Evolutionary conservation across 176 grass and related monocot genomes (phyloP).

Genomic region (Oryza glumipatula): DNA sequence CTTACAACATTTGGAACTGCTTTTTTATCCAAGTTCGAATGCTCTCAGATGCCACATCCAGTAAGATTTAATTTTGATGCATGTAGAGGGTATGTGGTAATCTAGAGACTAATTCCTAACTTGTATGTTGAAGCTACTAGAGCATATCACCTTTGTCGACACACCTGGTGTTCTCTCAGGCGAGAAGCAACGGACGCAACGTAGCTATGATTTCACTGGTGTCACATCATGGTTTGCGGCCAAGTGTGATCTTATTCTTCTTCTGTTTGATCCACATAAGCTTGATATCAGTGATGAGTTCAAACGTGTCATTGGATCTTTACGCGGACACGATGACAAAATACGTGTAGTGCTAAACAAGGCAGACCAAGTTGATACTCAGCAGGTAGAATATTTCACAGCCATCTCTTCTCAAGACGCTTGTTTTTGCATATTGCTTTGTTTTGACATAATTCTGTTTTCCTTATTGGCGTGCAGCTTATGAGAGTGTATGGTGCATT

Average conservation of each 20-base stretch:
- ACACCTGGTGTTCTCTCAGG: slow-evolving; percentile 95
- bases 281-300: slow-evolving; percentile 95
- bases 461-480: slow-evolving; percentile 63
- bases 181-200: slow-evolving; percentile 87
- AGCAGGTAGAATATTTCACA: slow-evolving; percentile 59
- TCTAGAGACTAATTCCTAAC: slow-evolving; percentile 43
- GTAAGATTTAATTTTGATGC: slow-evolving; percentile 62
- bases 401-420: slow-evolving; percentile 6
- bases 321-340: slow-evolving; percentile 93
- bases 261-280: slow-evolving; percentile 93
- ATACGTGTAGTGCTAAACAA: slow-evolving; percentile 95
- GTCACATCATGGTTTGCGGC: slow-evolving; percentile 93
- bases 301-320: slow-evolving; percentile 81
- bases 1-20: slow-evolving; percentile 92
- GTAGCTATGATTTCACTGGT: slow-evolving; percentile 89
- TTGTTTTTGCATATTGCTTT: slow-evolving; percentile 26
- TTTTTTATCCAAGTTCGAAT: slow-evolving; percentile 99
- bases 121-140: slow-evolving; percentile 72
- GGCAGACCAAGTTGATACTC: slow-evolving; percentile 92
- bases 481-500: slow-evolving; percentile 99
- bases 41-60: slow-evolving; percentile 97
- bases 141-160: slow-evolving; percentile 95
- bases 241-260: slow-evolving; percentile 95
- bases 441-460: slow-evolving; percentile 21
- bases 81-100: slow-evolving; percentile 18